phyloP scores from a whole-genome alignment of 495 filamentous ascomycete species.

The Oidiodendron maius region DNA sequence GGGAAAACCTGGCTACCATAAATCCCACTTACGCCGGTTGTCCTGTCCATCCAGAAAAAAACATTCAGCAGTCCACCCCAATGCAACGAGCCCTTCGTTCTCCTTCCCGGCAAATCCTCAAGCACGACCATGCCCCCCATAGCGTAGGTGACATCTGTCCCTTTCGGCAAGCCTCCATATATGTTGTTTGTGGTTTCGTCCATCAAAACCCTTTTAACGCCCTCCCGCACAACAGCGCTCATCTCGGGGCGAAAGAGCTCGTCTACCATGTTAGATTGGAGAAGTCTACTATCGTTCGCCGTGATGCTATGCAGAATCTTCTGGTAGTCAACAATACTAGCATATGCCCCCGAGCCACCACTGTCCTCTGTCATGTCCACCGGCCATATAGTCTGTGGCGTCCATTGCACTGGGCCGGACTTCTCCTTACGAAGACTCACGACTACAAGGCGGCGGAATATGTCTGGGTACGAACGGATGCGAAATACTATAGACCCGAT shows the following conservation, averaged over 20 bases:
- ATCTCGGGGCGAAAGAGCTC: constrained; percentile 40
- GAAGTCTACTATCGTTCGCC: constrained; percentile 35
- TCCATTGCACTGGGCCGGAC: constrained; percentile 13
- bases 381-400: neutral
- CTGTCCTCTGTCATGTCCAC: constrained; percentile 6
- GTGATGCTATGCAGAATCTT: constrained; percentile 39
- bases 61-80: constrained; percentile 19
- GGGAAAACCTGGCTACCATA: constrained; percentile 16
- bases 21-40: constrained; percentile 9
- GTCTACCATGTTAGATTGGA: constrained; percentile 32
- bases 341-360: constrained; percentile 40
- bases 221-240: neutral
- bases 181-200: neutral
- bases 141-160: constrained; percentile 21
- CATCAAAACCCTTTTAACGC: constrained; percentile 1
- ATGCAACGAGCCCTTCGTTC: constrained; percentile 20
- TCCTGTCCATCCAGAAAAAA: constrained; percentile 16
- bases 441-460: constrained; percentile 26
- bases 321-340: constrained; percentile 29
- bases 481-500: constrained; percentile 46
- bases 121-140: constrained; percentile 29
- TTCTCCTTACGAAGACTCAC: constrained; percentile 25
- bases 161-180: constrained; percentile 1
- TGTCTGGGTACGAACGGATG: constrained; percentile 29
- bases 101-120: constrained; percentile 20